phyloP scores from a whole-genome alignment of 495 filamentous ascomycete species.

The Tuber melanosporum region DNA sequence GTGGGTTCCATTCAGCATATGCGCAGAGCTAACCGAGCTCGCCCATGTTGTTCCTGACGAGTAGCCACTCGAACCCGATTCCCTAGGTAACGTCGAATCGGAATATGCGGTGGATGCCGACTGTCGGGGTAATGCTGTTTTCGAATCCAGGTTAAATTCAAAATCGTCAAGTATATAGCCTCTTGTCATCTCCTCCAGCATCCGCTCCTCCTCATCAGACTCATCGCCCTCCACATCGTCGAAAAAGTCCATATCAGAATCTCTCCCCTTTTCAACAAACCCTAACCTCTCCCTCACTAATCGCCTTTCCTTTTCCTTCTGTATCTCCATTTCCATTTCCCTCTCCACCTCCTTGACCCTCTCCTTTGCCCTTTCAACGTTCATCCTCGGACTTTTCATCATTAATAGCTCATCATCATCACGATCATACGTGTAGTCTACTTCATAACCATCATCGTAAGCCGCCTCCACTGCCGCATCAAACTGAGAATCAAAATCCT shows the following conservation, averaged over 20 bases:
- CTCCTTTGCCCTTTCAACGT: constrained; percentile 72
- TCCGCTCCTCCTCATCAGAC: constrained; percentile 81
- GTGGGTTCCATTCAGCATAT: constrained; percentile 63
- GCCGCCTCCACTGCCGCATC: constrained; percentile 95
- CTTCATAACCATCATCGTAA: constrained; percentile 83
- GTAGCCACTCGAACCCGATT: constrained; percentile 81
- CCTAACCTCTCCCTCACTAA: constrained; percentile 43
- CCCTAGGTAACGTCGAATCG: constrained; percentile 71
- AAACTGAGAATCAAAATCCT: constrained; percentile 89
- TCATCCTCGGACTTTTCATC: constrained; percentile 54
- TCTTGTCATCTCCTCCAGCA: constrained; percentile 86
- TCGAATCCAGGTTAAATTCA: constrained; percentile 65
- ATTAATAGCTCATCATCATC: constrained; percentile 48
- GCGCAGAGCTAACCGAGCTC: constrained; percentile 73
- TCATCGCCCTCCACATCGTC: constrained; percentile 42
- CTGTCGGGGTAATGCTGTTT: constrained; percentile 73
- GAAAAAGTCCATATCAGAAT: constrained; percentile 39
- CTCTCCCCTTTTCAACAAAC: constrained; percentile 21
- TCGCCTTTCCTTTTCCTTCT: constrained; percentile 47
- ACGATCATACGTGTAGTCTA: constrained; percentile 49
- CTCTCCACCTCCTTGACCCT: constrained; percentile 69
- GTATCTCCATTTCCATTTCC: constrained; percentile 63
- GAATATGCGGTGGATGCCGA: constrained; percentile 60
- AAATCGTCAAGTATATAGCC: constrained; percentile 85
- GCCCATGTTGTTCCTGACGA: constrained; percentile 83